Evolutionary conservation across 83 land plant species (phyloP).

Genomic region (Picea abies): DNA sequence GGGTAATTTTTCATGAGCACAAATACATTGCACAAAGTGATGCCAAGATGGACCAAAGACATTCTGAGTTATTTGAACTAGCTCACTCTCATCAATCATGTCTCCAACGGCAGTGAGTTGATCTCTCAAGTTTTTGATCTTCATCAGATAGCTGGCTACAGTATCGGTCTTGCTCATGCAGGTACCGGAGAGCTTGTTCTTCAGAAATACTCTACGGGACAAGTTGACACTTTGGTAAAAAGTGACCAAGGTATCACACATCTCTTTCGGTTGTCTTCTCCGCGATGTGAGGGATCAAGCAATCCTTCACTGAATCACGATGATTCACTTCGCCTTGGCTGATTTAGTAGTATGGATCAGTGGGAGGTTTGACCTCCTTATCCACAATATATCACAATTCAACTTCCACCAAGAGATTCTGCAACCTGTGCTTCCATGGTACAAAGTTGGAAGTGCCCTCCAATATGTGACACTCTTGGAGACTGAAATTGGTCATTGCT

Average conservation of each 20-base stretch:
- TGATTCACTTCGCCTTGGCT: neutral
- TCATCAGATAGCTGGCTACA: neutral
- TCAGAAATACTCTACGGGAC: neutral
- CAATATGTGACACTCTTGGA: no score
- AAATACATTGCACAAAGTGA: neutral
- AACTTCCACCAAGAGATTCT: no score
- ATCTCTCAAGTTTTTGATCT: neutral
- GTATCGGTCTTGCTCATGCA: neutral
- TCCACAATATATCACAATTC: neutral
- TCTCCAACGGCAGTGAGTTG: neutral
- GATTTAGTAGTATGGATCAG: neutral
- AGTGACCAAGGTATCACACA: neutral
- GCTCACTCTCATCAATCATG: neutral
- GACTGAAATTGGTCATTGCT: no score
- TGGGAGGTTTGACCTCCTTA: neutral
- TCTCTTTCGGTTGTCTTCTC: neutral
- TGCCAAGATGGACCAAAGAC: neutral
- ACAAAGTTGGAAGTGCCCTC: no score
- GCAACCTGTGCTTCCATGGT: no score
- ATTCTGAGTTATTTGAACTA: neutral
- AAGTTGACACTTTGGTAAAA: neutral
- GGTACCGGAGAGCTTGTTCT: neutral
- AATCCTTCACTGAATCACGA: neutral
- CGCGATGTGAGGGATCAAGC: neutral
- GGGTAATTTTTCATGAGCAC: neutral